phyloP scores from a whole-genome alignment of 805 yeast genomes.

The Cyberlindnera americana region DNA sequence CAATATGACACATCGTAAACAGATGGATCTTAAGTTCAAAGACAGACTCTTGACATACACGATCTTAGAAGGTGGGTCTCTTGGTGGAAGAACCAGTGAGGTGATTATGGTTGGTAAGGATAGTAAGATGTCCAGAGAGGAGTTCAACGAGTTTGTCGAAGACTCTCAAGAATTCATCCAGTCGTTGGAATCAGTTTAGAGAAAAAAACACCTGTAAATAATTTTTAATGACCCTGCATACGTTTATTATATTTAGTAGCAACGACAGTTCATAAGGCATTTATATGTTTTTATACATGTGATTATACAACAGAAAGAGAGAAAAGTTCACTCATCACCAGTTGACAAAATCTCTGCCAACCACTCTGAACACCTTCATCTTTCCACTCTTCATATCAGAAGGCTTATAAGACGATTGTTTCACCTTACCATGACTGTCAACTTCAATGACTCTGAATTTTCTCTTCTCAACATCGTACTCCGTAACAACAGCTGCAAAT shows the following conservation, averaged over 20 bases:
- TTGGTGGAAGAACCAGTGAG: slow-evolving; percentile 53
- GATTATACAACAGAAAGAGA: too few species aligned
- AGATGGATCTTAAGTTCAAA: slow-evolving; percentile 39
- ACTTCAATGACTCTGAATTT: slow-evolving; percentile 67
- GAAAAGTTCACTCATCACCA: slow-evolving; percentile 46
- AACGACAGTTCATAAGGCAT: too few species aligned
- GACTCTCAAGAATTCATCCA: slow-evolving; percentile 20
- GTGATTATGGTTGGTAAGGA: slow-evolving; percentile 42
- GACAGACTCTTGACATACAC: slow-evolving; percentile 38
- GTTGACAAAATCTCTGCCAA: slow-evolving; percentile 67
- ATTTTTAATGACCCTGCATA: background rate
- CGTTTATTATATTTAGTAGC: too few species aligned
- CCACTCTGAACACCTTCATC: slow-evolving; percentile 73
- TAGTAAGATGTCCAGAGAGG: slow-evolving; percentile 13
- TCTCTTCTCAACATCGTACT: slow-evolving; percentile 69
- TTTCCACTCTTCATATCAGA: slow-evolving; percentile 76
- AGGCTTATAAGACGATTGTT: slow-evolving; percentile 59
- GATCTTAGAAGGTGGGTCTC: slow-evolving; percentile 52
- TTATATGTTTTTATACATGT: too few species aligned
- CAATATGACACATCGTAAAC: slow-evolving; percentile 40
- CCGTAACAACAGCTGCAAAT: slow-evolving; percentile 59
- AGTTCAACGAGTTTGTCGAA: slow-evolving; percentile 18
- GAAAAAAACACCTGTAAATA: slow-evolving; percentile 4
- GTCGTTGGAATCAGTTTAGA: slow-evolving; percentile 4
- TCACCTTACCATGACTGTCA: slow-evolving; percentile 47